Base-by-base conservation (phyloP, 768 basidiomycete genomes). In the Mrakia blollopis region DNA sequence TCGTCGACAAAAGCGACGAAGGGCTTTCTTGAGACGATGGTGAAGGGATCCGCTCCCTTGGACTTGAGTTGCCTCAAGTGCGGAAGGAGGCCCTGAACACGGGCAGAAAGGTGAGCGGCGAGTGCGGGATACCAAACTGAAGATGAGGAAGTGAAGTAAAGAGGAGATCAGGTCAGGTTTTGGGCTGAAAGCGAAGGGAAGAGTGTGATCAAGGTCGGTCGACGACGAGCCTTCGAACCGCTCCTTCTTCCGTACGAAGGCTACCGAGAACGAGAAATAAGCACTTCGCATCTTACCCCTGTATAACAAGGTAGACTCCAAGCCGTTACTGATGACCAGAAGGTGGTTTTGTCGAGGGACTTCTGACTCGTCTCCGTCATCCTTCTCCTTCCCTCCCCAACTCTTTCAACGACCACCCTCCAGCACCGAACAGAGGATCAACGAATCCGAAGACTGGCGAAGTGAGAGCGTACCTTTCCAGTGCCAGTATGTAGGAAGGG, bases 111-210 rank as follows among this genome's bases (percentile, higher is more conserved):
- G 32, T 74, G 44, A 28, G 28, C 32, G 7, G n/a, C 6, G 61
- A 74, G 41, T 10, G 73, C 73, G 0, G 73, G 61, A 39, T 65
- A 74, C 61, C 60, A 74, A 21, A 74, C 73, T 74, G 39, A 18
- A 61, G 18, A 39, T 39, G 23, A 11, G 37, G 37, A 65, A 21
- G 11, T n/a, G n/a, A 65, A 2, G 37, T 14, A 18, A 41, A 67
- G 32, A 18, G 37, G 39, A 10, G 21, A 35, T 21, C 4, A 68
- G 35, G 10, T 14, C 11, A 18, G 4, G 35, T n/a, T 21, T 2
- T 5, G 11, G 1, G 9, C 8, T 1, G 7, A 18, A 25, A 44
- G 37, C 25, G 25, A 23, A 68, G 65, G 18, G 25, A 25, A n/a
- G 57, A 28, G 57, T 25, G 28, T 16, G 50, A 41, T 5, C 39